phyloP scores from a whole-genome alignment of 192 early-diverging fungal species.

The Backusella macrospora region DNA sequence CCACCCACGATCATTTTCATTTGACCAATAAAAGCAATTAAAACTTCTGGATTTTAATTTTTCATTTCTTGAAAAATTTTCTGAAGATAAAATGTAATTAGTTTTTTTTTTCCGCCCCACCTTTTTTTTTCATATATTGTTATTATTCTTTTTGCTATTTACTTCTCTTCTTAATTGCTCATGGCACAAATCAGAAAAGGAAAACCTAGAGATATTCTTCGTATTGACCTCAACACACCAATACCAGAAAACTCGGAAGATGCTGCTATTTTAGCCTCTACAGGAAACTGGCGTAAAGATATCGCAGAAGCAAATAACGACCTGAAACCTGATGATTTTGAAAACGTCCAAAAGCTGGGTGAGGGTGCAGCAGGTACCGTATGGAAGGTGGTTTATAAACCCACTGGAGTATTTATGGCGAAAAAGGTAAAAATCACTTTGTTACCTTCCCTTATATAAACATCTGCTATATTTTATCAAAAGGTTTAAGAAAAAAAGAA shows the following conservation, averaged over 20 bases:
- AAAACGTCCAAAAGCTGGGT: constrained; percentile 78
- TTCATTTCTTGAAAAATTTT: background rate
- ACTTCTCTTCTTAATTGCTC: background rate
- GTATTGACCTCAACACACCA: constrained; percentile 28
- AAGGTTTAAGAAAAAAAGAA: constrained; percentile 19
- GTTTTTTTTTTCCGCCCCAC: background rate
- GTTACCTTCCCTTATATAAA: background rate
- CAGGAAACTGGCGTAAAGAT: constrained; percentile 37
- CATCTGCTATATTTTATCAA: background rate
- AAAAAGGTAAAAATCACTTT: constrained; percentile 73
- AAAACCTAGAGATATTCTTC: constrained; percentile 17
- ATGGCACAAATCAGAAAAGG: constrained; percentile 24
- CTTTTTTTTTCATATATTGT: background rate
- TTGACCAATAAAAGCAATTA: background rate
- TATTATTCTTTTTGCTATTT: background rate
- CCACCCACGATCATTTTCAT: background rate
- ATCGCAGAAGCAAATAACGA: constrained; percentile 27
- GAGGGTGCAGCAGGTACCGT: constrained; percentile 94
- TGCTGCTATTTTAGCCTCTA: constrained; percentile 12
- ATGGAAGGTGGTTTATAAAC: constrained; percentile 77
- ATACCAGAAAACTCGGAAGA: constrained; percentile 8
- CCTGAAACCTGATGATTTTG: constrained; percentile 69
- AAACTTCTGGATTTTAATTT: constrained; percentile 10
- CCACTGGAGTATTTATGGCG: constrained; percentile 82
- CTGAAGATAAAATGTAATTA: background rate